phyloP scores from a whole-genome alignment of 768 basidiomycete species.

The Cyclocybe cylindracea region DNA sequence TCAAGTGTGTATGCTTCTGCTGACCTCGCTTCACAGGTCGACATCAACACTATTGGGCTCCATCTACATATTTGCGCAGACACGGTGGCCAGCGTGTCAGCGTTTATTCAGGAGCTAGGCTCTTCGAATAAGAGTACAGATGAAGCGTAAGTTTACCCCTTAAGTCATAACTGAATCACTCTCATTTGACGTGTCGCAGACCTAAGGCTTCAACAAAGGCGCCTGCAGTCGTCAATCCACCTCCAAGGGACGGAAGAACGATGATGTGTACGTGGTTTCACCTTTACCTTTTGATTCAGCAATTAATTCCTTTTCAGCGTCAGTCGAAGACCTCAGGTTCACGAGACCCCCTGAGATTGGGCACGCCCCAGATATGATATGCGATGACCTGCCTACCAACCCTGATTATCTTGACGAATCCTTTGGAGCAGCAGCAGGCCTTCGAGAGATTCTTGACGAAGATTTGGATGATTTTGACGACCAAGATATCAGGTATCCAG shows the following conservation, averaged over 20 bases:
- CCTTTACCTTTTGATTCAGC: not conserved
- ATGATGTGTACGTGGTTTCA: conserved; percentile 38
- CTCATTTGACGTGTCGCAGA: not conserved
- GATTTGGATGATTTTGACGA: conserved; percentile 70
- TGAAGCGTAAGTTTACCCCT: conserved; percentile 23
- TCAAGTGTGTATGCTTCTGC: not conserved
- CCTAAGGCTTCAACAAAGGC: conserved; percentile 7
- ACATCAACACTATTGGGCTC: conserved; percentile 53
- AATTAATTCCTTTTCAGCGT: conserved; percentile 40
- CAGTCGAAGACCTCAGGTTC: conserved; percentile 85
- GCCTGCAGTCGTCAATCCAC: conserved; percentile 18
- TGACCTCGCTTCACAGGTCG: conserved; percentile 40
- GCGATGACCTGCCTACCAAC: conserved; percentile 90
- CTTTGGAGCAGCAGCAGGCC: conserved; percentile 75
- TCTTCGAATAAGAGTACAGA: conserved; percentile 39
- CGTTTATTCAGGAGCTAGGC: conserved; percentile 54
- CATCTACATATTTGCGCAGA: conserved; percentile 79
- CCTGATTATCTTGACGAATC: conserved; percentile 84
- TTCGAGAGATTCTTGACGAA: conserved; percentile 72
- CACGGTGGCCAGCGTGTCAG: conserved; percentile 58
- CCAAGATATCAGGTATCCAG: conserved; percentile 28
- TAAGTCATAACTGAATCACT: not conserved
- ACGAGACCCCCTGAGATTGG: conserved; percentile 72
- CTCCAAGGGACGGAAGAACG: conserved; percentile 10
- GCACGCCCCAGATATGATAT: conserved; percentile 82